Evolutionary conservation across 768 basidiomycete species (phyloP).

Genomic region (Daedaleopsis nitida): DNA sequence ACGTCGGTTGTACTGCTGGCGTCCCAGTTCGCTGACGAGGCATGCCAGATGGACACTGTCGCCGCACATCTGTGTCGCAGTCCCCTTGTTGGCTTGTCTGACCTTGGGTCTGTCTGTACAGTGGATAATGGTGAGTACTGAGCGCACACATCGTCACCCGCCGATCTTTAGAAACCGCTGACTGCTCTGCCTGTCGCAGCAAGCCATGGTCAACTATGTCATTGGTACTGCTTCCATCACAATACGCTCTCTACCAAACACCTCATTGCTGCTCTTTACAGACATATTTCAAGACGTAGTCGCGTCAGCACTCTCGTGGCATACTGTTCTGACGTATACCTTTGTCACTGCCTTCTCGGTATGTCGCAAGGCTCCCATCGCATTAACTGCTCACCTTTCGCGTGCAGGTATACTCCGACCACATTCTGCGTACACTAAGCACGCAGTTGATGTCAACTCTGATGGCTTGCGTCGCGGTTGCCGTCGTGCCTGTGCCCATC

Average conservation of each 20-base stretch:
- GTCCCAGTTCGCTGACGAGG: too few species aligned
- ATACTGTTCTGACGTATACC: conserved; percentile 52
- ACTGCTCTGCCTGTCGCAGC: conserved; percentile 31
- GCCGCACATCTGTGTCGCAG: conserved; percentile 53
- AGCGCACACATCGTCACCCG: not conserved
- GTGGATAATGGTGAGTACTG: conserved; percentile 45
- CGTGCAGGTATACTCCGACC: conserved; percentile 48
- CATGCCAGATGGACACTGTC: conserved; percentile 54
- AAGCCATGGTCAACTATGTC: conserved; percentile 59
- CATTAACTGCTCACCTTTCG: not conserved
- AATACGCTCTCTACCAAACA: not conserved
- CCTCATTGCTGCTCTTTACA: not conserved
- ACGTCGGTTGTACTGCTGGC: too few species aligned
- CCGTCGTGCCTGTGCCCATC: conserved; percentile 46
- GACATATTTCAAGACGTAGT: conserved; percentile 55
- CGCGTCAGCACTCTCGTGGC: conserved; percentile 58
- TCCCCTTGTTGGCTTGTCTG: conserved; percentile 51
- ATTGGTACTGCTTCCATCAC: conserved; percentile 36
- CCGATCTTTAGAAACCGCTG: not conserved
- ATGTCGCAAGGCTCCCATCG: not conserved
- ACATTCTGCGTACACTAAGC: conserved; percentile 53
- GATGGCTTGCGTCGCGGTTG: conserved; percentile 51
- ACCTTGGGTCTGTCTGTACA: conserved; percentile 55
- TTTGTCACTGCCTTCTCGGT: conserved; percentile 42
- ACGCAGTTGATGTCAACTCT: conserved; percentile 62